phyloP scores from a whole-genome alignment of 768 basidiomycete species.

The Suillus tomentosus region DNA sequence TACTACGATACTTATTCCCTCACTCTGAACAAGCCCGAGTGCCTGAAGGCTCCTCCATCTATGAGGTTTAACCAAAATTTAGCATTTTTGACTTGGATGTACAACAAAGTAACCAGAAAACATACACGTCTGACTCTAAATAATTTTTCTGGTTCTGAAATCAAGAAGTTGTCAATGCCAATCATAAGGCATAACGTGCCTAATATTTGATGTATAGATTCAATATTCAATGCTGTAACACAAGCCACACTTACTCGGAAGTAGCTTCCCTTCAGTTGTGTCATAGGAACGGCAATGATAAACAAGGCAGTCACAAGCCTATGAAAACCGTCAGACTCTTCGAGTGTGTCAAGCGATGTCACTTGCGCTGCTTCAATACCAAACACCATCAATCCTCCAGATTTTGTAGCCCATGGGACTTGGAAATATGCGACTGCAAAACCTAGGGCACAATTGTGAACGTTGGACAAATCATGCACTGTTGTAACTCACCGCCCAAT shows the following conservation, averaged over 20 bases:
- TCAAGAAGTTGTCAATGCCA: background rate
- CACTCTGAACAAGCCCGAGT: too few species aligned
- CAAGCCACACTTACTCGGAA: constrained; percentile 33
- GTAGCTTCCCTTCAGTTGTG: constrained; percentile 36
- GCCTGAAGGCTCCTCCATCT: too few species aligned
- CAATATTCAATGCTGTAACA: background rate
- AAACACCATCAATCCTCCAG: constrained; percentile 37
- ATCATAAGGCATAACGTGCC: constrained; percentile 23
- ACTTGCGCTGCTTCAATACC: constrained; percentile 42
- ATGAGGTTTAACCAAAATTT: too few species aligned
- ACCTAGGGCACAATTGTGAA: constrained; percentile 18
- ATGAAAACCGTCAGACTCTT: background rate
- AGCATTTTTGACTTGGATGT: too few species aligned
- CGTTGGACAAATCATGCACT: too few species aligned
- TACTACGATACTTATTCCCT: too few species aligned
- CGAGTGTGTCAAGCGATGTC: background rate
- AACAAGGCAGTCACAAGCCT: constrained; percentile 38
- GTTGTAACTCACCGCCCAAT: constrained; percentile 28
- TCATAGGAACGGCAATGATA: constrained; percentile 36
- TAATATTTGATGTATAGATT: constrained; percentile 2
- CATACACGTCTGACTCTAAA: too few species aligned
- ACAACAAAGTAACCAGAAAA: too few species aligned
- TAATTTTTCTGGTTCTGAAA: background rate
- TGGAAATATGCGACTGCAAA: constrained; percentile 44
- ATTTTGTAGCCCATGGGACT: constrained; percentile 40